phyloP scores from a whole-genome alignment of 441 rosid species.

The Bruguiera hainesii region DNA sequence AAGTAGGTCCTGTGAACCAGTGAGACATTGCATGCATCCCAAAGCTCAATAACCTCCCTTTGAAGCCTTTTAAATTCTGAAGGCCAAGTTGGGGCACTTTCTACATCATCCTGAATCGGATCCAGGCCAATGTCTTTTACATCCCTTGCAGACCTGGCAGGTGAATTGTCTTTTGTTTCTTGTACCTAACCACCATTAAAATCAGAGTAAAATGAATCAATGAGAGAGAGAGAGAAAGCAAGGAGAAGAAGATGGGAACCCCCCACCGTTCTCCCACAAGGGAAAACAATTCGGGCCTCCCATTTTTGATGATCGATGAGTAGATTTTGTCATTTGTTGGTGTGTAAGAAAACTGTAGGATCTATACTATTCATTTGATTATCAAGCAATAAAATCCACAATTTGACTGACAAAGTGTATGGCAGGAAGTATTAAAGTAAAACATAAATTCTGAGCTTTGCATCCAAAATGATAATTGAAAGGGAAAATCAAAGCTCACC shows the following conservation, averaged over 20 bases:
- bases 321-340: too few species aligned
- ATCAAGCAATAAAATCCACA: not conserved
- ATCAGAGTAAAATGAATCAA: constrained; percentile 8
- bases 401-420: not conserved
- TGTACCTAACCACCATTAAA: constrained; percentile 38
- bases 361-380: not conserved
- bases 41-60: constrained; percentile 67
- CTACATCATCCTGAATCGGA: constrained; percentile 51
- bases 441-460: not conserved
- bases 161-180: constrained; percentile 34
- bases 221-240: not conserved
- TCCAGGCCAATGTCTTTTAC: constrained; percentile 73
- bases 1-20: constrained; percentile 88
- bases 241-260: too few species aligned
- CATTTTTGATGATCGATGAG: too few species aligned
- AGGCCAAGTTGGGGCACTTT: constrained; percentile 42
- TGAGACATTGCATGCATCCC: constrained; percentile 76
- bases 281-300: too few species aligned
- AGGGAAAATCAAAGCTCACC: constrained; percentile 38
- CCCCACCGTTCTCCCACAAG: not conserved
- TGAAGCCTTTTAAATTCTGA: constrained; percentile 59
- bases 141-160: constrained; percentile 30
- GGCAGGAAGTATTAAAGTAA: not conserved
- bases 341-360: not conserved
- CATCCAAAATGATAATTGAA: not conserved